Percentiles rank a stretch among this genome's conserved stretches.
Conservation (phyloP, 2,329 filamentous ascomycete genomes). For the Reticulascus tulasneorum region DNA sequence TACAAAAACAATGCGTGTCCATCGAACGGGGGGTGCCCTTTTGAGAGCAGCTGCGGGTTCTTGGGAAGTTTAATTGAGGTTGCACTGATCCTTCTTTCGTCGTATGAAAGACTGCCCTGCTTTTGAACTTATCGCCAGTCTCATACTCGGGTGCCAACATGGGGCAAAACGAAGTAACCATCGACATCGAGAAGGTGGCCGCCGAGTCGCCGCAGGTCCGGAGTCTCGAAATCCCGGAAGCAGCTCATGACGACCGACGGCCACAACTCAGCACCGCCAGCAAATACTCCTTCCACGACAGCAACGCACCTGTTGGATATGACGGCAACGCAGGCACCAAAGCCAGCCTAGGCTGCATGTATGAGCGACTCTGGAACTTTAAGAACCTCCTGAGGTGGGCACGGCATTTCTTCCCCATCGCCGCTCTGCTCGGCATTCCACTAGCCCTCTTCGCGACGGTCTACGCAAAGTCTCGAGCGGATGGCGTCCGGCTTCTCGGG, state of each 20-base stretch:
- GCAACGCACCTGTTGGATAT: background rate
- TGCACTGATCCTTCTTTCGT: too few relatives aligned
- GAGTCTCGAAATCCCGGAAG: too few relatives aligned
- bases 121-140: slow-evolving; percentile 1
- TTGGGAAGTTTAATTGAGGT: too few relatives aligned
- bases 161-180: background rate
- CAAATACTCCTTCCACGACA: slow-evolving; percentile 5
- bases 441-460: slow-evolving; percentile 3
- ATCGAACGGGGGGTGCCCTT: too few relatives aligned
- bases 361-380: slow-evolving; percentile 6
- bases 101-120: too few relatives aligned
- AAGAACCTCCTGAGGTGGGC: slow-evolving; percentile 5
- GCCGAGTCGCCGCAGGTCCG: too few relatives aligned
- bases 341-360: slow-evolving; percentile 4
- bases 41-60: too few relatives aligned
- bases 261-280: background rate
- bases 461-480: background rate
- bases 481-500: slow-evolving; percentile 5
- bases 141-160: background rate
- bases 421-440: slow-evolving; percentile 5
- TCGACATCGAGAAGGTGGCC: slow-evolving; percentile 2
- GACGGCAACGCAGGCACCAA: background rate
- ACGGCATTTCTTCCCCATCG: slow-evolving; percentile 7
- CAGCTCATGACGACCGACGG: too few relatives aligned
- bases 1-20: too few relatives aligned